Percentiles rank a stretch among this genome's conserved stretches.
These are phyloP conservation scores for Hortaea sp. DNA, from an alignment of 2,329 filamentous ascomycete genomes.

Conservation along the genomic window DNA sequence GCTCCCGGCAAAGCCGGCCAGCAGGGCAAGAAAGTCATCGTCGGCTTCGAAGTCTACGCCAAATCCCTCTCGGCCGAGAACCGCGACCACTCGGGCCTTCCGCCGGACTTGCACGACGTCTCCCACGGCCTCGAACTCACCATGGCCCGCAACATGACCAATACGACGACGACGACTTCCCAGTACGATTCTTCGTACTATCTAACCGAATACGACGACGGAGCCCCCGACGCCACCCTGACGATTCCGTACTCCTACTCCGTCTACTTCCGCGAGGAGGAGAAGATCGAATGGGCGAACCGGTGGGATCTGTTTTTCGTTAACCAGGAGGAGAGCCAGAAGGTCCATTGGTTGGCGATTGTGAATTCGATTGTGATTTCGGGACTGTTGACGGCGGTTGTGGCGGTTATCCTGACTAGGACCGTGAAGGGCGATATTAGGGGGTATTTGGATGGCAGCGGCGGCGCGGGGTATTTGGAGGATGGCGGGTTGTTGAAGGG, in stretches of 20 bases:
- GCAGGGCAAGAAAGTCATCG: conserved; percentile 66
- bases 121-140: conserved; percentile 59
- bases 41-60: conserved; percentile 82
- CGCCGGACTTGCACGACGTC: conserved; percentile 53
- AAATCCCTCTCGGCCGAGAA: conserved; percentile 63
- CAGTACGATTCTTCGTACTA: conserved; percentile 53
- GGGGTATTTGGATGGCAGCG: conserved; percentile 35
- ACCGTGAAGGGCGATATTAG: conserved; percentile 74
- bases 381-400: conserved; percentile 64
- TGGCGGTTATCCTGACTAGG: conserved; percentile 69
- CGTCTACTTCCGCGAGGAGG: conserved; percentile 79
- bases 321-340: conserved; percentile 70
- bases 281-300: conserved; percentile 68
- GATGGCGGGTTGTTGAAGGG: conserved; percentile 58
- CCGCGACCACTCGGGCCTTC: conserved; percentile 56
- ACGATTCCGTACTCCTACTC: conserved; percentile 80
- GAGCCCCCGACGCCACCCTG: conserved; percentile 55
- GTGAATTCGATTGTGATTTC: conserved; percentile 80
- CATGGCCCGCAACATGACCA: conserved; percentile 53
- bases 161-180: conserved; percentile 34
- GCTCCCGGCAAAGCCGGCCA: conserved; percentile 60
- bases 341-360: conserved; percentile 81
- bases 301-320: conserved; percentile 87
- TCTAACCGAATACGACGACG: conserved; percentile 42
- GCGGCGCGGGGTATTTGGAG: conserved; percentile 25